A percentile compares a stretch with the other conserved stretches of the same genome.
Evolutionary conservation across 352 stramenopile species (phyloP).

Genomic region (Globisporangium sylvaticum): DNA sequence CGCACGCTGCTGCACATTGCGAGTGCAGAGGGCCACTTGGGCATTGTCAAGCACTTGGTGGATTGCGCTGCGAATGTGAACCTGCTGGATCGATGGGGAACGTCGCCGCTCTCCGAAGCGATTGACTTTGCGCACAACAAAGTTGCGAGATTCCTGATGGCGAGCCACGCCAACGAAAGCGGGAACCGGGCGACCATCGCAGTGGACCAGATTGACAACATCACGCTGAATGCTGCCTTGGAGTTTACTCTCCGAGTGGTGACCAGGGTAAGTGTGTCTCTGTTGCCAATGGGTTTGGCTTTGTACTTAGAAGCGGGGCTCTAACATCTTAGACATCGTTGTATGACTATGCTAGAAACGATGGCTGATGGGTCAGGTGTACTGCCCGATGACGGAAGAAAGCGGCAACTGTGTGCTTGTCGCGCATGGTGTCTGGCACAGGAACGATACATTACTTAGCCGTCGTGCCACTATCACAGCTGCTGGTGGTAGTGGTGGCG

Average conservation of each 20-base stretch:
- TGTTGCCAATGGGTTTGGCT: not conserved
- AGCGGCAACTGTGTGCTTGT: slow-evolving; percentile 56
- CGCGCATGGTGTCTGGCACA: slow-evolving; percentile 70
- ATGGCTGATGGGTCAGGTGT: slow-evolving; percentile 75
- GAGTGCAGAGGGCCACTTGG: slow-evolving; percentile 57
- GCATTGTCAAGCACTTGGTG: slow-evolving; percentile 60
- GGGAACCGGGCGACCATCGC: slow-evolving; percentile 51
- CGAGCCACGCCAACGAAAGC: slow-evolving; percentile 59
- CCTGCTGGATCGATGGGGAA: slow-evolving; percentile 73
- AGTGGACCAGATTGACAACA: slow-evolving; percentile 56
- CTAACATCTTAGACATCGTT: not conserved
- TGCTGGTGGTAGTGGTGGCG: not conserved
- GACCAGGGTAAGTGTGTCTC: slow-evolving; percentile 33
- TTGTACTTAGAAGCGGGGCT: not conserved
- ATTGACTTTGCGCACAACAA: slow-evolving; percentile 80
- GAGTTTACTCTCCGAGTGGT: slow-evolving; percentile 65
- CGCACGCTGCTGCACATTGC: slow-evolving; percentile 72
- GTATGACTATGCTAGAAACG: slow-evolving; percentile 29
- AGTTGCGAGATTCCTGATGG: slow-evolving; percentile 59
- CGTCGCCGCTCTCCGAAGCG: slow-evolving; percentile 64
- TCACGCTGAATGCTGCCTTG: slow-evolving; percentile 52
- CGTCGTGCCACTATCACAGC: not conserved
- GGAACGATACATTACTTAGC: slow-evolving; percentile 27
- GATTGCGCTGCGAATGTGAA: slow-evolving; percentile 74
- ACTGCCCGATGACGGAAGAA: slow-evolving; percentile 61